Percentiles rank a stretch among this genome's conserved stretches.
Evolutionary conservation across 768 basidiomycete genomes (phyloP).

Genomic region (Boletus rubropictus): DNA sequence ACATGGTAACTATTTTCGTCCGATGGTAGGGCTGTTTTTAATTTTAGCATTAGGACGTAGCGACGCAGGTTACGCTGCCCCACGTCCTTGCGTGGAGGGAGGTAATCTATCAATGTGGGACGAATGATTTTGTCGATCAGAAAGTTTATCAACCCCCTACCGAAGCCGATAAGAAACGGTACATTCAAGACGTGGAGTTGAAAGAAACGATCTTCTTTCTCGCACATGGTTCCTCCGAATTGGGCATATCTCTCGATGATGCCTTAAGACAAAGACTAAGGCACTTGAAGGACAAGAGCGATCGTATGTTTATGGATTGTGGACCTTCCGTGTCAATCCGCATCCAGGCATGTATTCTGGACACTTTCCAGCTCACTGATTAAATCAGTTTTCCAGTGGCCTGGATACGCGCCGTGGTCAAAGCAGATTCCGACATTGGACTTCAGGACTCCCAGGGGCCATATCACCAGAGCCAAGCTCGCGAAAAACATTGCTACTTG

Average conservation of each 20-base stretch:
- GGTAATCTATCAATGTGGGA: constrained; percentile 17
- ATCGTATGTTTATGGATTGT: constrained; percentile 62
- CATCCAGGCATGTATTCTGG: constrained; percentile 48
- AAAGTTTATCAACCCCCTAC: constrained; percentile 71
- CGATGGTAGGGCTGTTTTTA: background rate
- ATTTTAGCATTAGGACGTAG: constrained; percentile 18
- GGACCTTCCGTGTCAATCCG: constrained; percentile 79
- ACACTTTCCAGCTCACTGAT: background rate
- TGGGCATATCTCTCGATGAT: constrained; percentile 59
- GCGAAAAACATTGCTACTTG: constrained; percentile 79
- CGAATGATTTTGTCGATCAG: constrained; percentile 61
- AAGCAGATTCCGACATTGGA: constrained; percentile 80
- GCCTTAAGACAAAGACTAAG: constrained; percentile 56
- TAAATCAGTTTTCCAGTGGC: constrained; percentile 50
- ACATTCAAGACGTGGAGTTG: constrained; percentile 64
- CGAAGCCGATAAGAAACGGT: constrained; percentile 68
- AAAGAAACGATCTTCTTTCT: constrained; percentile 62
- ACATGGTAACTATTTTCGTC: constrained; percentile 11
- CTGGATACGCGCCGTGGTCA: constrained; percentile 72
- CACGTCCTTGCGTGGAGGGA: constrained; percentile 28
- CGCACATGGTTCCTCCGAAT: constrained; percentile 46
- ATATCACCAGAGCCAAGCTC: constrained; percentile 69
- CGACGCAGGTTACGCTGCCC: constrained; percentile 16
- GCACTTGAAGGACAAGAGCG: constrained; percentile 51
- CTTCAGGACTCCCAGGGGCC: constrained; percentile 71